Base-by-base conservation (phyloP, 1,284 basidiomycete species). In the Apiotrichum akiyoshidainum region DNA sequence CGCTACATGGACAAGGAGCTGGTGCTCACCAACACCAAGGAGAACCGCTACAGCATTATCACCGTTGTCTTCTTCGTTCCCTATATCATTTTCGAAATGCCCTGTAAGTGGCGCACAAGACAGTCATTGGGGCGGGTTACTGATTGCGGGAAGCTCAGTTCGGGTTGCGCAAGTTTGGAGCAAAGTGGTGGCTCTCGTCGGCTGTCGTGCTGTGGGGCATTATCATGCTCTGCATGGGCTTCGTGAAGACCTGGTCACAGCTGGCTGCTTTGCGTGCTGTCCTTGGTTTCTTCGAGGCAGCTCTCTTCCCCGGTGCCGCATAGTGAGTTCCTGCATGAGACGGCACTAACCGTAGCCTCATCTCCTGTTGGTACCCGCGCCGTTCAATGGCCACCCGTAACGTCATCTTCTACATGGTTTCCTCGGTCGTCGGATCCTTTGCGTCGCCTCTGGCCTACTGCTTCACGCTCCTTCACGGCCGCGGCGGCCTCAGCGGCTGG, bases 301-400 rank as follows among this genome's bases (percentile, higher is more conserved):
- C 67, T 26, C 71, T 77, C 62, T 76, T 76, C 68, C 72, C 68
- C 19, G 69, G 67, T 21, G 76, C 72, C 52, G 75, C 78, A 9
- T 79, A 71, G 37, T 39, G 11, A 39, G 37, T 39, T 2, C 5
- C 37, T 16, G 37, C 37, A 4, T 53, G 5, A 35, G 22, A 54
- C 46, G 17, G 8, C 5, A 39, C 37, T 39, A 12, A 39, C 37
- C 5, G 16, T 11, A 39, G 37, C 16, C 12, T 39, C 37, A 39
- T 39, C 10, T 41, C 77, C 6, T 74, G 70, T 40, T 81, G 60
- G 80, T 82, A 81, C 68, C 76, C 78, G 1, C 76, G 80, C 22
- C 71, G 71, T 54, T 75, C 80, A 63, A 76, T 77, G 53, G 77
- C 79, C 49, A 64, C 67, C n/a, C 64, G 68, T 48, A 57, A 62